Evolutionary conservation across 495 filamentous ascomycete genomes (phyloP).

Genomic region (Stereocaulon alpinum): DNA sequence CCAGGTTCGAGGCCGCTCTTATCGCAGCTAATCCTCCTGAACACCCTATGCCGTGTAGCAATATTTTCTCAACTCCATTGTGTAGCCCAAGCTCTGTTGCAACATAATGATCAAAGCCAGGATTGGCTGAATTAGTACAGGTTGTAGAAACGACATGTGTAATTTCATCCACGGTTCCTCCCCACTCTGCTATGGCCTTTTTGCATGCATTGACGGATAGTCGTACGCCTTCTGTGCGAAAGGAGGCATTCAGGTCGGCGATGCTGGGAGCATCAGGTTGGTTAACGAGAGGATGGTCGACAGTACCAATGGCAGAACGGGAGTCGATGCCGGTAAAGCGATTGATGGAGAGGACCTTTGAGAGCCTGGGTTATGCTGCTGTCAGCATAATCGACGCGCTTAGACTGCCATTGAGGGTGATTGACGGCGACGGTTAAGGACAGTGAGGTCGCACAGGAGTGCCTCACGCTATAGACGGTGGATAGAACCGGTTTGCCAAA

Average conservation of each 20-base stretch:
- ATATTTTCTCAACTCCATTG: conserved; percentile 42
- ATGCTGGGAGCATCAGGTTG: conserved; percentile 43
- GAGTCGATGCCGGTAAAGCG: conserved; percentile 52
- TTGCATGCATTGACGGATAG: conserved; percentile 45
- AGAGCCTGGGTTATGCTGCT: conserved; percentile 21
- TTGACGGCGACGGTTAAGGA: not conserved
- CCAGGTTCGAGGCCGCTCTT: conserved; percentile 50
- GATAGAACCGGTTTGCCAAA: conserved; percentile 24
- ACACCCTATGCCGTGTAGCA: conserved; percentile 55
- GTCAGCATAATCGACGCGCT: conserved; percentile 10
- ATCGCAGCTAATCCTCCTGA: conserved; percentile 54
- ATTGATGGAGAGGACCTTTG: conserved; percentile 52
- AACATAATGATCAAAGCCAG: conserved; percentile 56
- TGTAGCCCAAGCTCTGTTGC: conserved; percentile 42
- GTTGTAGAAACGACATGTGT: conserved; percentile 59
- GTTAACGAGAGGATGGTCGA: conserved; percentile 48
- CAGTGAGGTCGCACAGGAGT: conserved; percentile 12
- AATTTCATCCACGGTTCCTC: conserved; percentile 38
- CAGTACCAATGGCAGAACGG: conserved; percentile 47
- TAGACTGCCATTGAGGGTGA: not conserved
- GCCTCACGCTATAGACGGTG: conserved; percentile 23
- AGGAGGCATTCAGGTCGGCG: conserved; percentile 41
- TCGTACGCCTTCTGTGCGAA: conserved; percentile 47
- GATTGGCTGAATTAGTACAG: conserved; percentile 57
- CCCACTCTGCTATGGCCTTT: conserved; percentile 49